These are phyloP conservation scores for Aspergillus fischeri DNA, from an alignment of 2,329 filamentous ascomycete genomes.

Conservation along the genomic window DNA sequence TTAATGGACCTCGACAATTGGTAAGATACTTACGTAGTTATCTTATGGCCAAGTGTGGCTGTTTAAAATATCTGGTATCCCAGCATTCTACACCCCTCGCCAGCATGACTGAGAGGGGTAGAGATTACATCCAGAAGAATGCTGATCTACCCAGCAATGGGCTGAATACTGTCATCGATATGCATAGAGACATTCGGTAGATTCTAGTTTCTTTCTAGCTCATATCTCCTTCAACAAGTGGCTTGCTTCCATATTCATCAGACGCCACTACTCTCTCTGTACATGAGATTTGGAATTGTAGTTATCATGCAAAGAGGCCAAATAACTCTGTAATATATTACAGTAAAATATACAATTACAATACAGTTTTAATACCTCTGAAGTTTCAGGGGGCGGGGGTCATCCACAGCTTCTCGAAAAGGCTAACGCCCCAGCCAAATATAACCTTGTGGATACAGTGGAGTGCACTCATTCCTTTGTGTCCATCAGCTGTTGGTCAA, in stretches of 20 bases:
- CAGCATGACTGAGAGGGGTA: conserved; percentile 11
- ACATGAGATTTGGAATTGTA: neutral
- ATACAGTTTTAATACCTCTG: neutral
- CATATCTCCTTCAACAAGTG: neutral
- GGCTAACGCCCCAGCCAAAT: conserved; percentile 12
- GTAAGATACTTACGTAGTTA: neutral
- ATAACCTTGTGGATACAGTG: conserved; percentile 15
- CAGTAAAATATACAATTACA: neutral
- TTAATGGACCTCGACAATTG: neutral
- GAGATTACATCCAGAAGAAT: conserved; percentile 1
- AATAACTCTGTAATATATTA: neutral
- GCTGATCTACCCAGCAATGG: neutral
- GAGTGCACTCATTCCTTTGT: conserved; percentile 5
- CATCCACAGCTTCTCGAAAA: neutral
- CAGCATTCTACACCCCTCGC: conserved; percentile 18
- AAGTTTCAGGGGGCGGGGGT: conserved; percentile 17
- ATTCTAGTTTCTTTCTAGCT: neutral
- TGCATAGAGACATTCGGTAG: neutral
- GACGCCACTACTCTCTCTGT: no score
- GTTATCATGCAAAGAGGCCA: neutral
- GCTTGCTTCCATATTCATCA: neutral
- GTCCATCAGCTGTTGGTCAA: conserved; percentile 17
- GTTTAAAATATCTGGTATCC: neutral
- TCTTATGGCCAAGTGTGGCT: neutral
- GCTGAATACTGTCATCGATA: neutral